phyloP scores from a whole-genome alignment of 257 asterid species.

The Parsonsia alboflavescens region DNA sequence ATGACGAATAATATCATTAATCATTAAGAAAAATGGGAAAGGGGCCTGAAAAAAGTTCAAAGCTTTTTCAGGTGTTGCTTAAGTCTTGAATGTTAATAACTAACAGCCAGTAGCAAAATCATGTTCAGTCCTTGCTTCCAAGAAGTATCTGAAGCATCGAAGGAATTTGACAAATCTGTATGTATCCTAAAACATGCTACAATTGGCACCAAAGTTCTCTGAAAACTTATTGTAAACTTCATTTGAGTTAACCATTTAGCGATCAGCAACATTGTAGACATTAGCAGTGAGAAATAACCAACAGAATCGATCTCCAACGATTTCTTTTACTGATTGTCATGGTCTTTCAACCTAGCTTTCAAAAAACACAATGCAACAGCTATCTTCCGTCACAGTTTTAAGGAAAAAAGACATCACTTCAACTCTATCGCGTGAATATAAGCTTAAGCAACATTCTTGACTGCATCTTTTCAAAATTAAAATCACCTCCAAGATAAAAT shows the following conservation, averaged over 20 bases:
- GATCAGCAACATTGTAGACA: background rate
- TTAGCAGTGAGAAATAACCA: background rate
- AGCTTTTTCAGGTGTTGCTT: background rate
- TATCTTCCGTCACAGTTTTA: background rate
- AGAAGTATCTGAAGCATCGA: background rate
- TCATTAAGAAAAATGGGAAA: no score
- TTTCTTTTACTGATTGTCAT: background rate
- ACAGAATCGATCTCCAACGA: background rate
- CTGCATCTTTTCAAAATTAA: background rate
- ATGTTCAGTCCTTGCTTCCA: background rate
- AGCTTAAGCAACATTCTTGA: background rate
- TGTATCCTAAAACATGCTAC: background rate
- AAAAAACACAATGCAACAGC: background rate
- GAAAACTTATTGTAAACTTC: background rate
- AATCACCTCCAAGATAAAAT: background rate
- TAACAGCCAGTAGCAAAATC: background rate
- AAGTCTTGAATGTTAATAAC: background rate
- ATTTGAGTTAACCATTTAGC: background rate
- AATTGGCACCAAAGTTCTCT: background rate
- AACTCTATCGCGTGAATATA: background rate
- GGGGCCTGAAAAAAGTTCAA: background rate
- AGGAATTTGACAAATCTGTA: background rate
- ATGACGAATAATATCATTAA: no score
- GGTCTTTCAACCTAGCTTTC: background rate
- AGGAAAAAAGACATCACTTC: background rate